These are phyloP conservation scores for Allium fistulosum DNA, from an alignment of 106 monocot genomes.

Conservation along the genomic window DNA sequence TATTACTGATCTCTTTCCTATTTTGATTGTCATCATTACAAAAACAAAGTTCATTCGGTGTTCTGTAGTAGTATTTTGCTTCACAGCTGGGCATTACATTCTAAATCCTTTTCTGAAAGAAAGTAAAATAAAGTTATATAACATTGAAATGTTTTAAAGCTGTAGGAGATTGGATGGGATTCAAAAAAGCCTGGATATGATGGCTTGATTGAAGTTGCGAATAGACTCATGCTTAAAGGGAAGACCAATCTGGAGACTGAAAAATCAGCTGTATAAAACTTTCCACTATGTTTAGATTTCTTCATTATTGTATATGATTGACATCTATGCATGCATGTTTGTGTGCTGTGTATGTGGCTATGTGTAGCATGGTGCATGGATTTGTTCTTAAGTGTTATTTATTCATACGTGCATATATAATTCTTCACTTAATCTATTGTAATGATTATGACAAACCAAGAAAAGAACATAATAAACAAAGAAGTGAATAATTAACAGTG, in stretches of 20 bases:
- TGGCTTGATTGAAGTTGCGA: constrained; percentile 90
- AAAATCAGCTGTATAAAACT: constrained; percentile 57
- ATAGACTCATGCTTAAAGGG: constrained; percentile 72
- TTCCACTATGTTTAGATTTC: background rate
- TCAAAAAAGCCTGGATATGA: constrained; percentile 79
- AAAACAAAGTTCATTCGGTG: too few species aligned
- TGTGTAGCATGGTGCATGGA: too few species aligned
- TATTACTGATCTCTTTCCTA: too few species aligned
- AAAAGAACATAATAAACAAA: too few species aligned
- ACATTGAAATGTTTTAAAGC: constrained; percentile 29
- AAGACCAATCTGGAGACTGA: constrained; percentile 53
- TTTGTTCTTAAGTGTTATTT: too few species aligned
- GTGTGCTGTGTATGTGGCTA: background rate
- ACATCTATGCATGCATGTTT: background rate
- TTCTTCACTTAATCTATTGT: too few species aligned
- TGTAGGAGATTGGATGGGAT: constrained; percentile 99
- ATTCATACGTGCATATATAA: background rate
- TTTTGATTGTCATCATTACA: too few species aligned
- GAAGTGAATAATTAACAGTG: too few species aligned
- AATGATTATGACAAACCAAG: too few species aligned
- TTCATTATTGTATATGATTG: background rate
- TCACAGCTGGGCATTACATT: too few species aligned
- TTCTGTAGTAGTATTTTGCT: too few species aligned
- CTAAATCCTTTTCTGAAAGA: background rate
- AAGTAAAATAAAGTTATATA: background rate